Conservation (phyloP, 768 basidiomycete species). For the Trametes maxima region DNA sequence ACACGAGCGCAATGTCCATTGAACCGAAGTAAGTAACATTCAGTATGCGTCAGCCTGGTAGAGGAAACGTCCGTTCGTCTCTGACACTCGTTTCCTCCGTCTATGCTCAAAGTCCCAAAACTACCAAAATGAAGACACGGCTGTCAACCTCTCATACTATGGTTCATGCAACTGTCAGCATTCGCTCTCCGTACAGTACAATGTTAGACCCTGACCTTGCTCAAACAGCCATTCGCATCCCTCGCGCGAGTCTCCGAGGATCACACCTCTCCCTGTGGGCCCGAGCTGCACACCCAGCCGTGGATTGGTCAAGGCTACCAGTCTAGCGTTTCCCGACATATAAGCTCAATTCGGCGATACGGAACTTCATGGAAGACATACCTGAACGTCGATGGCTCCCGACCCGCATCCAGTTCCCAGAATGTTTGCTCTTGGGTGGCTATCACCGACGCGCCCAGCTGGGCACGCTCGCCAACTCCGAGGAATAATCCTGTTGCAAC, state of each 20-base stretch:
- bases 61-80: background rate
- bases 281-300: slow-evolving; percentile 8
- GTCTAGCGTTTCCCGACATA: background rate
- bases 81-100: background rate
- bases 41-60: background rate
- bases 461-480: slow-evolving; percentile 35
- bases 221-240: slow-evolving; percentile 20
- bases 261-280: background rate
- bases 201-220: slow-evolving; percentile 6
- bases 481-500: slow-evolving; percentile 47
- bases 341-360: background rate
- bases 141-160: background rate
- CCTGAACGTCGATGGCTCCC: slow-evolving; percentile 43
- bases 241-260: slow-evolving; percentile 8
- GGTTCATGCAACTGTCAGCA: background rate
- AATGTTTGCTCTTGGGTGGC: slow-evolving; percentile 39
- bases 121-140: too few relatives aligned
- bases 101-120: background rate
- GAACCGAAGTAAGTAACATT: background rate
- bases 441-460: slow-evolving; percentile 36
- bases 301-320: background rate
- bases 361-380: slow-evolving; percentile 29
- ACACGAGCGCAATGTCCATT: background rate
- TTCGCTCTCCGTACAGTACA: background rate
- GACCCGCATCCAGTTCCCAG: slow-evolving; percentile 56